Percentiles rank a stretch among this genome's conserved stretches.
Conservation (phyloP, 768 basidiomycete species). For the Clathrus columnatus region DNA sequence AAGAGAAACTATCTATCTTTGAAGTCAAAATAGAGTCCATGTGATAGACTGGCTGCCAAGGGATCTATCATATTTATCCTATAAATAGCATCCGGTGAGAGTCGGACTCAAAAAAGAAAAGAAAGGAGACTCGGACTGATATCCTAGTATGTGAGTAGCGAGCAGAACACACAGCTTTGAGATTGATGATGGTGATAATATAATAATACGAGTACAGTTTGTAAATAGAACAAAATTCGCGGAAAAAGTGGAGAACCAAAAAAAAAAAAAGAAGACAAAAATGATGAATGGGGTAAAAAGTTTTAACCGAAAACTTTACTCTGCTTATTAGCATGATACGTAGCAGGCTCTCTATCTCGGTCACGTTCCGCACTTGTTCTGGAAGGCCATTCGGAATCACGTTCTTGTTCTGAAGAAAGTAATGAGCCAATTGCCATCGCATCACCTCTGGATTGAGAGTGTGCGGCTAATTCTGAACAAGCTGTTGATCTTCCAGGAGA, state of each 20-base stretch:
- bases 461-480: constrained; percentile 36
- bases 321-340: not conserved
- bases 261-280: not conserved
- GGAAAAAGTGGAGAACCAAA: not conserved
- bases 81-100: constrained; percentile 1
- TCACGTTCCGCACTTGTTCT: constrained; percentile 6
- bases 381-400: constrained; percentile 16
- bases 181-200: not conserved
- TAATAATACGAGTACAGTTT: not conserved
- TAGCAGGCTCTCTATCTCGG: not conserved
- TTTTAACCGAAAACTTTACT: not conserved
- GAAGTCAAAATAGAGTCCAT: not conserved
- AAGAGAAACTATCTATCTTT: not conserved
- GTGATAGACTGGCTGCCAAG: not conserved
- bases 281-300: not conserved
- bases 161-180: not conserved
- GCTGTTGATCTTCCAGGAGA: constrained; percentile 36
- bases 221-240: not conserved
- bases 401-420: constrained; percentile 37
- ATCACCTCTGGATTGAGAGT: constrained; percentile 60
- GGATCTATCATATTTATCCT: not conserved
- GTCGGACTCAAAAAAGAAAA: not conserved
- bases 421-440: constrained; percentile 79
- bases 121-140: not conserved
- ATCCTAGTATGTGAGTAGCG: not conserved